Evolutionary conservation across 176 grass and related monocot species (phyloP).

Genomic region (Areca catechu): DNA sequence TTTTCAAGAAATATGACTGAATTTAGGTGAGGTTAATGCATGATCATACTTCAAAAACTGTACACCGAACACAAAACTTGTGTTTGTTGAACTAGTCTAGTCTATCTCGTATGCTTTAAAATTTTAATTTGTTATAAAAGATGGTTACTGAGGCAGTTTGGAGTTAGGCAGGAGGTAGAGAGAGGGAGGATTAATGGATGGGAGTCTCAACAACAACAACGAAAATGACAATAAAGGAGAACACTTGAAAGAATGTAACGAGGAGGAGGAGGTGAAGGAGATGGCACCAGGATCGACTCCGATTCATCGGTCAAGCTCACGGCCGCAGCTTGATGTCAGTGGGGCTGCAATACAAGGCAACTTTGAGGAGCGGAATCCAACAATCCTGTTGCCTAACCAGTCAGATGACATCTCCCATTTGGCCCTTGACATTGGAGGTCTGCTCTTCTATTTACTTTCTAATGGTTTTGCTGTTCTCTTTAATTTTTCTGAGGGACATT

Average conservation of each 20-base stretch:
- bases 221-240: background rate
- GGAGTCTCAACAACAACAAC: background rate
- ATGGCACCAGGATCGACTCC: background rate
- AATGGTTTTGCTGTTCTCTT: too few relatives aligned
- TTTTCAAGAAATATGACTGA: too few relatives aligned
- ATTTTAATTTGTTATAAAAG: too few relatives aligned
- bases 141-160: constrained; percentile 4
- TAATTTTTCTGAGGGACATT: too few relatives aligned
- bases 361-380: constrained; percentile 75
- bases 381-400: constrained; percentile 89
- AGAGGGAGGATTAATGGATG: background rate
- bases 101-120: too few relatives aligned
- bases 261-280: constrained; percentile 6
- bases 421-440: constrained; percentile 92
- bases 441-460: background rate
- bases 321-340: constrained; percentile 88
- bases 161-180: constrained; percentile 6
- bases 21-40: too few relatives aligned
- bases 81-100: too few relatives aligned
- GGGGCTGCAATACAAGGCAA: constrained; percentile 87
- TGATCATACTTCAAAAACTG: too few relatives aligned
- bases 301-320: constrained; percentile 66
- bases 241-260: background rate
- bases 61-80: too few relatives aligned
- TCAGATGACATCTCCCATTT: constrained; percentile 96